Percentiles rank a stretch among this genome's conserved stretches.
phyloP scores from a whole-genome alignment of 495 filamentous ascomycete species.

The Hypoxylon rickii region DNA sequence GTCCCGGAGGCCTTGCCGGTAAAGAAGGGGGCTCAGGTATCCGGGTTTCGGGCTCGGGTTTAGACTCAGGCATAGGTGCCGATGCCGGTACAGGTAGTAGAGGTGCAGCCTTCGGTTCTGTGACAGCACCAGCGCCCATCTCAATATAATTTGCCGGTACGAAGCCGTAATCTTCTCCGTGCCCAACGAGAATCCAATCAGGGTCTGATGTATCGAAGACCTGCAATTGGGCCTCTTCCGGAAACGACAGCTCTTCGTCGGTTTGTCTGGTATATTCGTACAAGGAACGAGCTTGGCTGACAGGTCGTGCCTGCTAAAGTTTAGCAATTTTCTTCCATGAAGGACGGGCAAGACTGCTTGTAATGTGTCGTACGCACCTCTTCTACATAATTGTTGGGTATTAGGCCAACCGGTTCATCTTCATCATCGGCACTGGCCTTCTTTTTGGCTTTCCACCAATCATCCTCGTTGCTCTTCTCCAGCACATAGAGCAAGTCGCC shows the following conservation, averaged over 20 bases:
- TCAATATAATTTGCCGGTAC: conserved; percentile 98
- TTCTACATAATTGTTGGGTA: conserved; percentile 95
- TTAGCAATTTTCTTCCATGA: conserved; percentile 18
- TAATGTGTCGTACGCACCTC: conserved; percentile 67
- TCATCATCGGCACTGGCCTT: conserved; percentile 89
- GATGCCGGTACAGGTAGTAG: too few relatives aligned
- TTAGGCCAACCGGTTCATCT: conserved; percentile 90
- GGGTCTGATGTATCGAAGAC: conserved; percentile 92
- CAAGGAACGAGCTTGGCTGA: conserved; percentile 76
- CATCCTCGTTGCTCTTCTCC: conserved; percentile 87
- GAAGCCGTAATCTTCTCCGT: conserved; percentile 87
- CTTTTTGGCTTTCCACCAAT: conserved; percentile 99
- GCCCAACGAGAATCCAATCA: conserved; percentile 93
- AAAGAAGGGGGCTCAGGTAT: conserved; percentile 25
- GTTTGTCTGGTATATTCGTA: conserved; percentile 98
- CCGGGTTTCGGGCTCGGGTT: conserved; percentile 22
- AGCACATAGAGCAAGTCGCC: conserved; percentile 92
- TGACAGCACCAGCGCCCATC: conserved; percentile 43
- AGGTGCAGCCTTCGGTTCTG: conserved; percentile 23
- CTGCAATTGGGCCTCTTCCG: conserved; percentile 80
- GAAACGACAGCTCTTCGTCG: conserved; percentile 95
- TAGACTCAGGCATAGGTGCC: conserved; percentile 27
- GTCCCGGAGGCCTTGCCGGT: conserved; percentile 28
- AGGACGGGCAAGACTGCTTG: neutral
- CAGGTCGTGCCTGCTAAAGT: conserved; percentile 66